Evolutionary conservation across 1,284 basidiomycete species (phyloP).

Genomic region (Microstroma glucosiphilum): DNA sequence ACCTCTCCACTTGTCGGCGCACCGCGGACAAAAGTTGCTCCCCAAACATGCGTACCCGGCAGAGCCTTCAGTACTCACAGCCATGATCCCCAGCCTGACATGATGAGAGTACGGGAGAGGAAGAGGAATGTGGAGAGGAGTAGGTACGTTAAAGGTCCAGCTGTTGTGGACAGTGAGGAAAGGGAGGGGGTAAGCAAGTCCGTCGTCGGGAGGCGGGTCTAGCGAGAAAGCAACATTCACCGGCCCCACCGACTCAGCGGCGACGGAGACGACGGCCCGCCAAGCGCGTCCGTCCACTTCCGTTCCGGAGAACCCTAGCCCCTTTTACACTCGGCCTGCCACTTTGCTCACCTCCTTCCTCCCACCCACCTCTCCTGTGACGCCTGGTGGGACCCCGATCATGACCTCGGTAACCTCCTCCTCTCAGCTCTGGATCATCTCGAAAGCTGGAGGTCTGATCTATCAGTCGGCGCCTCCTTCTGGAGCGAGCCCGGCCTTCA

Average conservation of each 20-base stretch:
- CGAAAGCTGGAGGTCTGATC: slow-evolving; percentile 94
- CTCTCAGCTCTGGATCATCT: slow-evolving; percentile 78
- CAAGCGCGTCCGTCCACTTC: slow-evolving; percentile 5
- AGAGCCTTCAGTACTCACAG: slow-evolving; percentile 26
- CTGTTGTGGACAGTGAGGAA: background rate
- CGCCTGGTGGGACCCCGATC: background rate
- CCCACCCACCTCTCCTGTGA: no score
- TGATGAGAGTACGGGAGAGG: slow-evolving; percentile 7
- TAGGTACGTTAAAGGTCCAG: background rate
- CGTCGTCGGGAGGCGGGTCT: background rate
- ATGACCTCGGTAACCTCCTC: slow-evolving; percentile 28
- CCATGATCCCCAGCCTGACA: slow-evolving; percentile 49
- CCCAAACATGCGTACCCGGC: background rate
- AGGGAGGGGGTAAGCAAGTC: background rate
- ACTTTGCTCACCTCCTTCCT: no score
- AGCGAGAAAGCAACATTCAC: background rate
- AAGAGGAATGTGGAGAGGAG: background rate
- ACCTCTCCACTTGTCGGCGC: background rate
- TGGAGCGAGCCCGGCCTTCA: slow-evolving; percentile 12
- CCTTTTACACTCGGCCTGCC: background rate
- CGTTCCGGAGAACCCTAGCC: background rate
- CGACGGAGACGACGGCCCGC: background rate
- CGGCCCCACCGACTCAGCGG: no score
- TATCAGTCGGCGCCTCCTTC: slow-evolving; percentile 75
- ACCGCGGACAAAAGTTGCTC: background rate